Evolutionary conservation across 192 early-diverging fungal genomes (phyloP).

Genomic region (Coemansia sp.): DNA sequence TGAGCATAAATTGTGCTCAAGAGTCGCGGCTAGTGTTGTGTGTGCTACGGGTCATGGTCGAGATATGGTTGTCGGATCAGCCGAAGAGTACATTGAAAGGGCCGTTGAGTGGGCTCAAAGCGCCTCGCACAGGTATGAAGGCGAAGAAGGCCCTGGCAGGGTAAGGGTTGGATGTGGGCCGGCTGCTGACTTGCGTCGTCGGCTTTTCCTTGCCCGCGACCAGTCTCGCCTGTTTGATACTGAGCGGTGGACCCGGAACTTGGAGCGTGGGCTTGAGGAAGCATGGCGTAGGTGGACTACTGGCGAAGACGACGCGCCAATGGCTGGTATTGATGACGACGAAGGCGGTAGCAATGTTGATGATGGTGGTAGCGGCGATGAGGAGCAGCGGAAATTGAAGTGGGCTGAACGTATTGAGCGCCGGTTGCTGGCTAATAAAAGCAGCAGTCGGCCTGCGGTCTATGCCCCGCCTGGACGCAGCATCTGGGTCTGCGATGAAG

Average conservation of each 20-base stretch:
- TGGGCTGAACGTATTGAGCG: slow-evolving; percentile 42
- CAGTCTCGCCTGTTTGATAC: slow-evolving; percentile 87
- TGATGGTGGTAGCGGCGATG: background rate
- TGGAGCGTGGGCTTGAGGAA: slow-evolving; percentile 73
- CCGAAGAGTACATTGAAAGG: slow-evolving; percentile 67
- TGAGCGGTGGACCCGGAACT: slow-evolving; percentile 76
- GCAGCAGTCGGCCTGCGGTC: slow-evolving; percentile 9
- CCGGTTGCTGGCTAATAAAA: slow-evolving; percentile 16
- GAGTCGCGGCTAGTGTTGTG: slow-evolving; percentile 87
- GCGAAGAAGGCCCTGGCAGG: slow-evolving; percentile 5
- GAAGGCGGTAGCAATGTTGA: background rate
- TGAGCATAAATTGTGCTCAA: slow-evolving; percentile 87
- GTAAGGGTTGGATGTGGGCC: slow-evolving; percentile 46
- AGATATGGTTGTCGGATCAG: slow-evolving; percentile 67
- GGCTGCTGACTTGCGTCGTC: slow-evolving; percentile 66
- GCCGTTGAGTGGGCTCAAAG: slow-evolving; percentile 65
- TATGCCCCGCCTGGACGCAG: slow-evolving; percentile 47
- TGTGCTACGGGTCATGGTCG: slow-evolving; percentile 76
- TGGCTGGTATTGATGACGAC: background rate
- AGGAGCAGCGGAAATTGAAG: slow-evolving; percentile 5
- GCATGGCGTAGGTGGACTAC: slow-evolving; percentile 75
- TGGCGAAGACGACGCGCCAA: slow-evolving; percentile 42
- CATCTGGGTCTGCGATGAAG: slow-evolving; percentile 55
- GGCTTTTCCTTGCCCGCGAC: slow-evolving; percentile 80
- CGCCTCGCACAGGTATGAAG: slow-evolving; percentile 27